Conservation (phyloP, 176 grass and related monocot species). For the Zoysia pacifica region DNA sequence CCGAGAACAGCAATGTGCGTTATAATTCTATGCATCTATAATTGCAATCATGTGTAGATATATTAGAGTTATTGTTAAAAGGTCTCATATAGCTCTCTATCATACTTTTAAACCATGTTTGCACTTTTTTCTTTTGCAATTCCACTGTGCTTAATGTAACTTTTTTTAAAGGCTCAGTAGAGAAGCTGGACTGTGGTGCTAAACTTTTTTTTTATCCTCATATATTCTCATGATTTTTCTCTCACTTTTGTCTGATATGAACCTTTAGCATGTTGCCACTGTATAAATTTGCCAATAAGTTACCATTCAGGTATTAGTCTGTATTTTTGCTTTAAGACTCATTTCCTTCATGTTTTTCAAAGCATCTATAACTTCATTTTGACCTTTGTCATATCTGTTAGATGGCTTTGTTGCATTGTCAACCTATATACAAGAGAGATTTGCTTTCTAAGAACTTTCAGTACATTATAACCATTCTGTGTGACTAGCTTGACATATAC, state of each 20-base stretch:
- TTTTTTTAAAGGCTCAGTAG: slow-evolving; percentile 5
- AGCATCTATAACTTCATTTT: background rate
- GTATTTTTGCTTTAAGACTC: background rate
- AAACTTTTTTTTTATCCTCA: background rate
- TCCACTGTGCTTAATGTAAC: background rate
- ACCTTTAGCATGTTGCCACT: background rate
- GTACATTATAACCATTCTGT: slow-evolving; percentile 22
- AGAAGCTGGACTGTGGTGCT: background rate
- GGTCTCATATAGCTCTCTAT: background rate
- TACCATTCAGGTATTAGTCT: background rate
- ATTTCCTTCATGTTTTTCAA: background rate
- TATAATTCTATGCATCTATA: slow-evolving; percentile 16
- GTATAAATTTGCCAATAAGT: background rate
- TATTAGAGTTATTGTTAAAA: slow-evolving; percentile 25
- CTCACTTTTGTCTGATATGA: background rate
- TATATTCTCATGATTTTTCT: background rate
- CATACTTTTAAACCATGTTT: background rate
- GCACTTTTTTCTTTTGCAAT: background rate
- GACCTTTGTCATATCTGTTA: background rate
- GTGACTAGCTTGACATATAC: slow-evolving; percentile 19
- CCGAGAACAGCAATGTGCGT: background rate
- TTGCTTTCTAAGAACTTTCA: slow-evolving; percentile 2
- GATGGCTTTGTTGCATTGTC: background rate
- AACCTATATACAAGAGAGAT: background rate
- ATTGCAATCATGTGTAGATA: slow-evolving; percentile 8